Evolutionary conservation across 192 early-diverging fungal species (phyloP), one percentile per base, ranked within the genome.

Genomic region (Backusella parvicylindrica): DNA sequence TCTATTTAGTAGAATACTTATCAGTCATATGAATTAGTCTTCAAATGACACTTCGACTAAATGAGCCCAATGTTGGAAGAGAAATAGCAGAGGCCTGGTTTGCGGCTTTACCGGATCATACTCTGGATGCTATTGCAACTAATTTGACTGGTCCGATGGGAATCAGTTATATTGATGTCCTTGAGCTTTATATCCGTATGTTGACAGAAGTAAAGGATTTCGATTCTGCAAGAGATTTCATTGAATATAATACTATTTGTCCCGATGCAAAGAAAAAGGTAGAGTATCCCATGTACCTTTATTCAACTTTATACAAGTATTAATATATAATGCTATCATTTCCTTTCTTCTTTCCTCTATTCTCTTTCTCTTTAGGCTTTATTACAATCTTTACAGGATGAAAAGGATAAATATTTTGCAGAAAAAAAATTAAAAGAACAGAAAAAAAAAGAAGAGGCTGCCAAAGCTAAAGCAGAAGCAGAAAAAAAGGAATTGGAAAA

Each of bases 51-150:
- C 37, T 82, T 13, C 60, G 64, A 40, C 23, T 70, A 9, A 26
- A 67, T 65, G 64, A 66, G 18, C 63, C 65, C 31, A 38, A 18
- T 6, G 77, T 79, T 1, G 81, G 74, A 13, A 78, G 72, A 66
- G 77, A 83, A 43, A 40, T 79, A 28, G 77, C 72, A 31, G 81
- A 83, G 41, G 47, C 71, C 65, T 83, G 81, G 81, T 76, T 76
- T 53, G 69, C 77, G 0, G 37, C 36, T 60, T n/a, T 83, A 60
- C 41, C 77, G 7, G 81, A 83, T 36, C 9, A 37, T 13, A 73
- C 66, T 6, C 13, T 64, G 7, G 75, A 71, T 66, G 36, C 66
- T 67, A 35, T 70, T 21, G 68, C 68, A 28, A 30, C 16, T n/a
- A 21, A 50, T 33, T 56, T 37, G 28, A 67, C 47, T 16, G 63